Percentiles rank a stretch among this genome's conserved stretches.
phyloP scores from a whole-genome alignment of 2,329 filamentous ascomycete genomes.

The Neopestalotiopsis sp. region DNA sequence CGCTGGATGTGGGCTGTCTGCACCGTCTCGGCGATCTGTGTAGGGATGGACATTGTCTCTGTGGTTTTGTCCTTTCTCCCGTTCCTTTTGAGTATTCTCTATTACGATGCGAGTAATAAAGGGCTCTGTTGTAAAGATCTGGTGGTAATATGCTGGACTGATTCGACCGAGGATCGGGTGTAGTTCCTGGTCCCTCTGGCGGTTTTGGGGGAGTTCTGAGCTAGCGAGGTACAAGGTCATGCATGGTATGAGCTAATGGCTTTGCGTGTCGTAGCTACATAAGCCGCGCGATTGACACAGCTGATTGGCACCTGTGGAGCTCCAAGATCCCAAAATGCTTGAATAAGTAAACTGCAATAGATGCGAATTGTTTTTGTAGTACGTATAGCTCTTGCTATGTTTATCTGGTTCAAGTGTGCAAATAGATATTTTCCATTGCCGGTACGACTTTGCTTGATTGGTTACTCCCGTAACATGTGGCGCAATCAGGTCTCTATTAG shows the following conservation, averaged over 20 bases:
- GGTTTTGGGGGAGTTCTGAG: not conserved
- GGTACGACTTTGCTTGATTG: no score
- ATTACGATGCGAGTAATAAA: not conserved
- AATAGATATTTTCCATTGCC: no score
- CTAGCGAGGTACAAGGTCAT: not conserved
- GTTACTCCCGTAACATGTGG: no score
- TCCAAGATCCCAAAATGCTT: not conserved
- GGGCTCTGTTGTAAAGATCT: not conserved
- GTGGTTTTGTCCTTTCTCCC: not conserved
- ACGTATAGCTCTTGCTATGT: no score
- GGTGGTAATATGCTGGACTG: not conserved
- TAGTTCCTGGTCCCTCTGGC: not conserved
- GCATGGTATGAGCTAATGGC: not conserved
- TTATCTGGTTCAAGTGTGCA: no score
- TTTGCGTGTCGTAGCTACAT: not conserved
- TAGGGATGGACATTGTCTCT: slow-evolving; percentile 41
- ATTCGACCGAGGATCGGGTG: not conserved
- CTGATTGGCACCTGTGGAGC: not conserved
- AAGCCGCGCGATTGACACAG: not conserved
- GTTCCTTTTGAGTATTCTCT: not conserved
- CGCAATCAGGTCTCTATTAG: no score
- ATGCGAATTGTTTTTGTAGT: no score
- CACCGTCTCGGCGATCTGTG: slow-evolving; percentile 77
- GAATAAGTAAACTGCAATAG: not conserved
- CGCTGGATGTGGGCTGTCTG: slow-evolving; percentile 81